phyloP scores from a whole-genome alignment of 768 basidiomycete genomes.

The Pleurotus tuber-regium region DNA sequence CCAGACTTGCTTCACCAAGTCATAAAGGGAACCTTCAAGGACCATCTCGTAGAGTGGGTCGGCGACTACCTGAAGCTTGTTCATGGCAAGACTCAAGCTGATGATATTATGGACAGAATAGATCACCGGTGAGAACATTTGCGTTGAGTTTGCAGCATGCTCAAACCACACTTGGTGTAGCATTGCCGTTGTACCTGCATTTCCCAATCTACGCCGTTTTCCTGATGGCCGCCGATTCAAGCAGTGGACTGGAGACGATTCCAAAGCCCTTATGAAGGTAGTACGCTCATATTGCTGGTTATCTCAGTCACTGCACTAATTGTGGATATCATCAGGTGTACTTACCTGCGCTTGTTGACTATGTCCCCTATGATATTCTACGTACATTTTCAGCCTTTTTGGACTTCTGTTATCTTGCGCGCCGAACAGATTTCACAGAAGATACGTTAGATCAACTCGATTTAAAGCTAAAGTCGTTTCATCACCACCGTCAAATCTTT shows the following conservation, averaged over 20 bases:
- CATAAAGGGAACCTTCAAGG: too few relatives aligned
- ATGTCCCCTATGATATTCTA: conserved; percentile 17
- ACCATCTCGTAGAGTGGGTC: conserved; percentile 34
- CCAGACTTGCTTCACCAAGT: conserved; percentile 33
- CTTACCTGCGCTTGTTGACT: conserved; percentile 18
- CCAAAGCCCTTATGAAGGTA: conserved; percentile 14
- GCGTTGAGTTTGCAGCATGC: too few relatives aligned
- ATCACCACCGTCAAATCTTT: conserved; percentile 17
- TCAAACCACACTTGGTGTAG: background rate
- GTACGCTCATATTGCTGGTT: too few relatives aligned
- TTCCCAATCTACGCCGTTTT: conserved; percentile 11
- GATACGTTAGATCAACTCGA: conserved; percentile 10
- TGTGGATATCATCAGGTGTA: too few relatives aligned
- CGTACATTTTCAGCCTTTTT: conserved; percentile 17
- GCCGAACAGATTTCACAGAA: conserved; percentile 13
- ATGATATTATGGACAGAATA: conserved; percentile 17
- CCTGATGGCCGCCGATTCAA: conserved; percentile 10
- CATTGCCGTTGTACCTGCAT: conserved; percentile 8
- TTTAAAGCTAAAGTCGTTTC: conserved; percentile 9
- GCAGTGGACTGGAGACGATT: conserved; percentile 14
- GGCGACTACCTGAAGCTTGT: conserved; percentile 19
- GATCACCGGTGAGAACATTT: background rate
- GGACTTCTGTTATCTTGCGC: conserved; percentile 23
- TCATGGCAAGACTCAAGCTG: conserved; percentile 18
- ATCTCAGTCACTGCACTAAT: too few relatives aligned